Evolutionary conservation across 2,329 filamentous ascomycete species (phyloP).

Genomic region (Ophiostoma ulmi): DNA sequence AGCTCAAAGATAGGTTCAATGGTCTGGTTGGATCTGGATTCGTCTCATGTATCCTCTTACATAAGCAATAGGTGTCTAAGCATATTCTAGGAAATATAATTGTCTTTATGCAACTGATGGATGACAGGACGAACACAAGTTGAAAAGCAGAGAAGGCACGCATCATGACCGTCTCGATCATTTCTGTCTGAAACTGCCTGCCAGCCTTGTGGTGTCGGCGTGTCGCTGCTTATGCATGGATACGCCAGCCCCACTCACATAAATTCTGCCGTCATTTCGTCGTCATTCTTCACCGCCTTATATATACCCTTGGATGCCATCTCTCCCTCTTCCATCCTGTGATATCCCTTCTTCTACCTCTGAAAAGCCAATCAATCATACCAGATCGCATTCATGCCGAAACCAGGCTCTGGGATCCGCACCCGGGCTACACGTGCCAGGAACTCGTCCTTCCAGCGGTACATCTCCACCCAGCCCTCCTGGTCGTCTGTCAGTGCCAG

Average conservation of each 20-base stretch:
- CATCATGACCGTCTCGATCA: not conserved
- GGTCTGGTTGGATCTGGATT: not conserved
- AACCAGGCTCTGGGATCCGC: constrained; percentile 78
- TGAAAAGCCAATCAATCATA: constrained; percentile 51
- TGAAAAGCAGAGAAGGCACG: not conserved
- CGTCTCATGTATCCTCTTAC: not conserved
- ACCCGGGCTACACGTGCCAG: constrained; percentile 70
- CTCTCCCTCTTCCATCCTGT: not conserved
- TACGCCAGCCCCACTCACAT: not conserved
- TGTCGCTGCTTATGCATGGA: not conserved
- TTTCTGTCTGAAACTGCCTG: not conserved
- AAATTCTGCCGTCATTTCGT: constrained; percentile 18
- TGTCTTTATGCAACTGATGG: too few relatives aligned
- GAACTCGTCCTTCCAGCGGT: constrained; percentile 78
- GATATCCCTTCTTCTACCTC: not conserved
- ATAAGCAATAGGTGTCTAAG: not conserved
- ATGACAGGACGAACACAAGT: not conserved
- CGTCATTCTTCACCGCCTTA: constrained; percentile 18
- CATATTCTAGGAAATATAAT: not conserved
- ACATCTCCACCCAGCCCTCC: constrained; percentile 81
- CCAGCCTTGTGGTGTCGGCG: not conserved
- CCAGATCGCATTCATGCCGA: constrained; percentile 97
- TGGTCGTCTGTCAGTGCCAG: constrained; percentile 86
- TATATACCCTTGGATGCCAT: not conserved
- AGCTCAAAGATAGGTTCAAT: not conserved